Evolutionary conservation across 2,329 filamentous ascomycete genomes (phyloP).

Genomic region (Pseudocercospora fuligena): DNA sequence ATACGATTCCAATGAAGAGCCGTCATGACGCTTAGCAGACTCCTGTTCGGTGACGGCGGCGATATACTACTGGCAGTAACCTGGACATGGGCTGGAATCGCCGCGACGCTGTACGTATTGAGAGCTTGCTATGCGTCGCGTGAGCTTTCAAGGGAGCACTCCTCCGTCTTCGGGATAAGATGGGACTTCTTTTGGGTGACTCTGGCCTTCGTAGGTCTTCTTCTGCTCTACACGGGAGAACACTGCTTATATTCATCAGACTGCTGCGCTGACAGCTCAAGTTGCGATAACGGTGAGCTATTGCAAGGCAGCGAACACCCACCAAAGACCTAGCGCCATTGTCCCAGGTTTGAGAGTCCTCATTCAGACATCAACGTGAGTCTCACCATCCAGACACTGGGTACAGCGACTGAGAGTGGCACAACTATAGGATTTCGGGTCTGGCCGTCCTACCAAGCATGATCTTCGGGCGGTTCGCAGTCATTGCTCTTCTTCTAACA

Average conservation of each 20-base stretch:
- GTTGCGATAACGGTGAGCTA: constrained; percentile 9
- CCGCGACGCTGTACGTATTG: constrained; percentile 16
- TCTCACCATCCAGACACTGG: not conserved
- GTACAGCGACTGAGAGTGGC: not conserved
- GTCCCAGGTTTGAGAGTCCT: not conserved
- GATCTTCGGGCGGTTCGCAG: constrained; percentile 19
- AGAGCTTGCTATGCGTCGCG: constrained; percentile 16
- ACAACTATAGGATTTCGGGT: constrained; percentile 1
- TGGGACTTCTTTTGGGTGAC: constrained; percentile 23
- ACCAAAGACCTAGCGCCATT: constrained; percentile 1
- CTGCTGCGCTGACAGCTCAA: not conserved
- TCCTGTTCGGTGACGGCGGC: constrained; percentile 4
- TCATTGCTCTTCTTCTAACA: constrained; percentile 19
- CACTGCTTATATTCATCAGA: not conserved
- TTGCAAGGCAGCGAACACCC: not conserved
- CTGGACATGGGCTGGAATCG: constrained; percentile 24
- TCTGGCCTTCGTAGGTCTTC: constrained; percentile 14
- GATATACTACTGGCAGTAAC: constrained; percentile 19
- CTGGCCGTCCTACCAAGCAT: constrained; percentile 11
- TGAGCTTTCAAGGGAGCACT: constrained; percentile 6
- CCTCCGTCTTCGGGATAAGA: constrained; percentile 15
- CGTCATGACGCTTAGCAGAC: not conserved
- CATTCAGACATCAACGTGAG: constrained; percentile 8
- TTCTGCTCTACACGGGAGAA: not conserved
- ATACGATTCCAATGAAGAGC: not conserved